These are phyloP conservation scores for Aspergillus fumigatus DNA, from an alignment of 2,329 filamentous ascomycete species.

Conservation along the genomic window DNA sequence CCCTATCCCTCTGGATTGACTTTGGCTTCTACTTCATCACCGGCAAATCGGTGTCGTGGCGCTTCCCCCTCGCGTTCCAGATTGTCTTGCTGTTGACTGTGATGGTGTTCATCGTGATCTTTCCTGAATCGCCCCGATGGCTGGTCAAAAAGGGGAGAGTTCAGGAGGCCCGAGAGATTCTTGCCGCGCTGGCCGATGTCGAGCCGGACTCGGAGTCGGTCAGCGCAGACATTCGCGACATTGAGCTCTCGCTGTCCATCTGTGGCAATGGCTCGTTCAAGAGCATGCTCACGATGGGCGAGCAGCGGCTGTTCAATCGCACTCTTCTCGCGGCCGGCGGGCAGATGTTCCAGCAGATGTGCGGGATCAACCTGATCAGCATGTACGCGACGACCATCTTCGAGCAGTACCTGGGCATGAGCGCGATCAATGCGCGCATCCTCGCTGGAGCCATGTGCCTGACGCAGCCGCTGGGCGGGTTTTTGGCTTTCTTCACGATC, in stretches of 20 bases:
- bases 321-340: constrained; percentile 29
- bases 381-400: constrained; percentile 35
- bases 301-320: constrained; percentile 33
- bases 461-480: constrained; percentile 35
- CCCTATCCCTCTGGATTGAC: constrained; percentile 47
- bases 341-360: constrained; percentile 37
- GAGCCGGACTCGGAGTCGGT: constrained; percentile 36
- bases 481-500: constrained; percentile 45
- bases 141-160: constrained; percentile 42
- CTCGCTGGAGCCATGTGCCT: constrained; percentile 28
- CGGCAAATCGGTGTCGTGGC: constrained; percentile 39
- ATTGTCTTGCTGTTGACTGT: constrained; percentile 31
- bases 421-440: constrained; percentile 20
- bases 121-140: constrained; percentile 43
- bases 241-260: constrained; percentile 40
- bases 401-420: constrained; percentile 31
- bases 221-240: constrained; percentile 35
- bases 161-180: constrained; percentile 31
- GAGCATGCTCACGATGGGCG: constrained; percentile 37
- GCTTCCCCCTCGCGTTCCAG: constrained; percentile 39
- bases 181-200: constrained; percentile 41
- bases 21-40: constrained; percentile 40
- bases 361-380: constrained; percentile 34
- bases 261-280: constrained; percentile 29
- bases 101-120: constrained; percentile 28